A percentile compares a stretch with the other conserved stretches of the same genome.
Conservation (phyloP, 768 basidiomycete species). For the Rhizopogon vulgaris region DNA sequence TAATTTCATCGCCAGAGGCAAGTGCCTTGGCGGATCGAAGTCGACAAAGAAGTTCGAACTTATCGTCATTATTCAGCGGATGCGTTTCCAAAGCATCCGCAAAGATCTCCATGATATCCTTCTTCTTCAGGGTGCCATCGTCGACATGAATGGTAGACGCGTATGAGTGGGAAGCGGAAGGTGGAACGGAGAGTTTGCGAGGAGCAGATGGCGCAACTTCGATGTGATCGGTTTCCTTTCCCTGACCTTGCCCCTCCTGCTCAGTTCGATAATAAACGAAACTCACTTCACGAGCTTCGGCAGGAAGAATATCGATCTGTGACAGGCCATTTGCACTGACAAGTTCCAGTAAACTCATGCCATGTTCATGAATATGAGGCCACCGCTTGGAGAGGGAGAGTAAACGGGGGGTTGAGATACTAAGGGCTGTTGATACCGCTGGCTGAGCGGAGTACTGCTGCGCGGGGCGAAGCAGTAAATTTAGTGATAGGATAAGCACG, state of each 20-base stretch:
- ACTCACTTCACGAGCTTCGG: slow-evolving; percentile 71
- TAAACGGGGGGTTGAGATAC: slow-evolving; percentile 74
- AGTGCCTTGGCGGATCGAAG: slow-evolving; percentile 77
- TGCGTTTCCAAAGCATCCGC: slow-evolving; percentile 65
- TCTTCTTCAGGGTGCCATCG: slow-evolving; percentile 51
- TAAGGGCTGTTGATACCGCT: slow-evolving; percentile 76
- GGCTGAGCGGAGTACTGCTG: slow-evolving; percentile 92
- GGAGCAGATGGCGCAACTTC: slow-evolving; percentile 41
- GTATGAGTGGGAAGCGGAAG: slow-evolving; percentile 32
- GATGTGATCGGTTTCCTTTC: slow-evolving; percentile 37
- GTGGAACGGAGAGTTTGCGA: slow-evolving; percentile 37
- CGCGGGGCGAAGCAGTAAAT: slow-evolving; percentile 84
- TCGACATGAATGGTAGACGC: slow-evolving; percentile 59
- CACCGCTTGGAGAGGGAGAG: slow-evolving; percentile 81
- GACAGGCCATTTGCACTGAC: slow-evolving; percentile 47
- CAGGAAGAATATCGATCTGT: slow-evolving; percentile 57
- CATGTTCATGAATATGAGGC: slow-evolving; percentile 76
- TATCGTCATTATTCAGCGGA: slow-evolving; percentile 72
- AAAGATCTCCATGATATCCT: slow-evolving; percentile 70
- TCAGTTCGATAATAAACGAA: slow-evolving; percentile 78
- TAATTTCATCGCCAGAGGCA: slow-evolving; percentile 46
- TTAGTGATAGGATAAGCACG: slow-evolving; percentile 75
- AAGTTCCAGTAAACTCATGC: slow-evolving; percentile 70
- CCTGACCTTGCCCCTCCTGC: slow-evolving; percentile 39
- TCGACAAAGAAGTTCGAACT: slow-evolving; percentile 82